Evolutionary conservation across 2,329 filamentous ascomycete genomes (phyloP).

Genomic region (Colletotrichum sp.): DNA sequence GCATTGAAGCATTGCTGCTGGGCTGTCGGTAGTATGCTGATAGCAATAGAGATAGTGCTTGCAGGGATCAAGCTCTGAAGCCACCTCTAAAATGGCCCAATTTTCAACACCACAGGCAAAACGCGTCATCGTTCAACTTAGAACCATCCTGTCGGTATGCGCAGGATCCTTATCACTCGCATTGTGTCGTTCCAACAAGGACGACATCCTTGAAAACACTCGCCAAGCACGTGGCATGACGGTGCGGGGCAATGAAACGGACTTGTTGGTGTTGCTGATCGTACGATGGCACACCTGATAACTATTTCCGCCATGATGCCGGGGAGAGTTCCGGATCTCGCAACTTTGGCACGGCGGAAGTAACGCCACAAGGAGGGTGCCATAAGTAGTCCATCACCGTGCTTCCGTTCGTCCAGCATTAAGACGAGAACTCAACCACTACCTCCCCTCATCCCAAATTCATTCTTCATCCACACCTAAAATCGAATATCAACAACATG

Average conservation of each 20-base stretch:
- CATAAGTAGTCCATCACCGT: not conserved
- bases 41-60: not conserved
- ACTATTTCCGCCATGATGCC: conserved; percentile 2
- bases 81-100: not conserved
- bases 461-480: not conserved
- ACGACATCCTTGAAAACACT: not conserved
- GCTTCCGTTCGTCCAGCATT: not conserved
- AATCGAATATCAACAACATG: conserved; percentile 38
- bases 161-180: not conserved
- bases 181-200: not conserved
- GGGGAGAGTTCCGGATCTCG: not conserved
- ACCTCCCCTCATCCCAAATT: not conserved
- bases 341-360: not conserved
- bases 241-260: not conserved
- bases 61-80: not conserved
- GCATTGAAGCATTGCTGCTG: not conserved
- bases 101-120: not conserved
- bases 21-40: not conserved
- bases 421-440: not conserved
- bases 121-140: not conserved
- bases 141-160: not conserved
- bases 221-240: conserved; percentile 6
- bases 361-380: not conserved
- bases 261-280: not conserved
- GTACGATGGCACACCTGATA: conserved; percentile 1